Percentiles rank a stretch among this genome's conserved stretches.
Evolutionary conservation across 345 rosid genomes (phyloP).

Genomic region (Euphorbia tirucalli): DNA sequence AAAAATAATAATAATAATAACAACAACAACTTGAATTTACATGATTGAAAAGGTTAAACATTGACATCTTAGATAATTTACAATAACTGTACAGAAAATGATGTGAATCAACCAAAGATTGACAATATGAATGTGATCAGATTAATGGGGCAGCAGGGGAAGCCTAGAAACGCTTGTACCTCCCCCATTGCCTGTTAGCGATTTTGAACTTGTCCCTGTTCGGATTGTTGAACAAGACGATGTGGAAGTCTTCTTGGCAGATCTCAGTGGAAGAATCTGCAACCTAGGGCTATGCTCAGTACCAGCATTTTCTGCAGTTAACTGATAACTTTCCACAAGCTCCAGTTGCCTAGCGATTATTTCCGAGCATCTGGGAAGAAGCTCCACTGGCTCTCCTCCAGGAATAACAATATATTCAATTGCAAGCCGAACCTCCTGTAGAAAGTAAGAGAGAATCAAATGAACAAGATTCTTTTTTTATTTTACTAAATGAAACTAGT

Average conservation of each 20-base stretch:
- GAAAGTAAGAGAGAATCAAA: constrained; percentile 18
- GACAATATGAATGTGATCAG: constrained; percentile 11
- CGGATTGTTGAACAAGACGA: constrained; percentile 26
- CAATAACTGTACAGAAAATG: constrained; percentile 12
- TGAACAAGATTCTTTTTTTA: not conserved
- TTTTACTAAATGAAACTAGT: not conserved
- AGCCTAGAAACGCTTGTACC: constrained; percentile 56
- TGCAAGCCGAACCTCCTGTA: constrained; percentile 84
- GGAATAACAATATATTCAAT: constrained; percentile 93
- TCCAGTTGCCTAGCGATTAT: constrained; percentile 84
- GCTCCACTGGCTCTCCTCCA: constrained; percentile 94
- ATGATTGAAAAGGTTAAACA: constrained; percentile 1
- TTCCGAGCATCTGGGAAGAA: constrained; percentile 82
- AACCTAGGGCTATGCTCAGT: constrained; percentile 73
- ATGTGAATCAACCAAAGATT: constrained; percentile 1
- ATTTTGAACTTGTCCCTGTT: constrained; percentile 18
- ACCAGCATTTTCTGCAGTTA: constrained; percentile 81
- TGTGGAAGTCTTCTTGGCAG: constrained; percentile 46
- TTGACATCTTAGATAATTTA: constrained; percentile 2
- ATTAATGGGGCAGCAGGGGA: constrained; percentile 71
- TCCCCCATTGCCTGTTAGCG: constrained; percentile 26
- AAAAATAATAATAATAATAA: not conserved
- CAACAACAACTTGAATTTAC: constrained; percentile 2
- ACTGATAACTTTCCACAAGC: constrained; percentile 85
- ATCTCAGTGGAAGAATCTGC: constrained; percentile 80